phyloP scores from a whole-genome alignment of 805 yeast species.

The Myxozyma nipponensis region DNA sequence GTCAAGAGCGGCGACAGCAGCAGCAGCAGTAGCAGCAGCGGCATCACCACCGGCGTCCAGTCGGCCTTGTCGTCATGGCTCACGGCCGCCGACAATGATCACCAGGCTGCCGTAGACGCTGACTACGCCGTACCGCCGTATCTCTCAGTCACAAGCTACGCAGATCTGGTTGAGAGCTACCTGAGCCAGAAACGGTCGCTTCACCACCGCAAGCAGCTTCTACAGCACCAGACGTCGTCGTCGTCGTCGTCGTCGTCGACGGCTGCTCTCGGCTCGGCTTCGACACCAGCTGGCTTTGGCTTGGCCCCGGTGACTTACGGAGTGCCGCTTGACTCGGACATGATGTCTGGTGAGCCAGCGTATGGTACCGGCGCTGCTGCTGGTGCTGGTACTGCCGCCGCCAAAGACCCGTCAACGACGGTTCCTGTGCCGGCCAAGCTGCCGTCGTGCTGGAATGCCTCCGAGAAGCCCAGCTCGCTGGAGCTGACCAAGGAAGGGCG shows the following conservation, averaged over 20 bases:
- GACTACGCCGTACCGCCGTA: constrained; percentile 1
- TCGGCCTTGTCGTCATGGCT: not conserved
- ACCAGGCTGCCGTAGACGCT: not conserved
- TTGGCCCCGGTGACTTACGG: too few species aligned
- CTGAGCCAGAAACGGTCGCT: not conserved
- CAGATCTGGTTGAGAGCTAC: constrained; percentile 5
- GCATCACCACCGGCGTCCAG: too few species aligned
- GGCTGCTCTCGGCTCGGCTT: not conserved
- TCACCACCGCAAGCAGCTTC: constrained; percentile 6
- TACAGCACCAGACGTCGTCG: constrained; percentile 1
- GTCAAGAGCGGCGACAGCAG: not conserved
- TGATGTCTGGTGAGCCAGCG: too few species aligned
- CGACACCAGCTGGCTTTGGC: too few species aligned
- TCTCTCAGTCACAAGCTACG: constrained; percentile 7
- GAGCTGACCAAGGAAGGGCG: constrained; percentile 17
- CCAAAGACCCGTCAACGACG: not conserved
- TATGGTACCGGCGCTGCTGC: too few species aligned
- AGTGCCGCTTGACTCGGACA: too few species aligned
- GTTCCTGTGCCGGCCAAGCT: constrained; percentile 17
- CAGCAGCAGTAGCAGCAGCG: not conserved
- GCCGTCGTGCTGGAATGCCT: constrained; percentile 20
- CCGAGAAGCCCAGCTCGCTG: constrained; percentile 10
- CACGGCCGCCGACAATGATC: not conserved
- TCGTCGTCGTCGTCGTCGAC: constrained; percentile 3
- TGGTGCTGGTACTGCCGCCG: too few species aligned